Percentiles rank a stretch among this genome's conserved stretches.
phyloP scores from a whole-genome alignment of 129 eudicot species.

The Gnaphalium uliginosum region DNA sequence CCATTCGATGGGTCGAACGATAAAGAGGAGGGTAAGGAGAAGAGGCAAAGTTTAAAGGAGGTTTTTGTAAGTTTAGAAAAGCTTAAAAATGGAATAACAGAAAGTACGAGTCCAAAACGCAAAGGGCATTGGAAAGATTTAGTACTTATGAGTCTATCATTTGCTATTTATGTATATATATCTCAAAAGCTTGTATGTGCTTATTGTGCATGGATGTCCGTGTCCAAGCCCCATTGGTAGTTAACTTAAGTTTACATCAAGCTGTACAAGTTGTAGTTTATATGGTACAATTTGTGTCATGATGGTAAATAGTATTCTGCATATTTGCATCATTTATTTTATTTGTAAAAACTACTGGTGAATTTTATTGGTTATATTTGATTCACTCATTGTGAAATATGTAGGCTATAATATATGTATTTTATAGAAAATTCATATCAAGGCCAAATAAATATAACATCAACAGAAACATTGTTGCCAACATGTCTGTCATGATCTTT shows the following conservation, averaged over 20 bases:
- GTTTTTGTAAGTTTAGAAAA: slow-evolving; percentile 38
- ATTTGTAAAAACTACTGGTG: neutral
- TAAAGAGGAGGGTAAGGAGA: slow-evolving; percentile 29
- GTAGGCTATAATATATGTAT: too few species aligned
- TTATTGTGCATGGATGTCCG: slow-evolving; percentile 80
- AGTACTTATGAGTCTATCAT: slow-evolving; percentile 89
- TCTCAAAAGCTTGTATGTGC: slow-evolving; percentile 98
- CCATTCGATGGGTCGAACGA: slow-evolving; percentile 28
- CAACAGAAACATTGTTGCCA: too few species aligned
- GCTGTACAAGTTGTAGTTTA: neutral
- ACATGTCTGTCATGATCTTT: too few species aligned
- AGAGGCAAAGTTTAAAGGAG: slow-evolving; percentile 30
- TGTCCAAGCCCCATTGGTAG: slow-evolving; percentile 48
- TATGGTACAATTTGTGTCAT: neutral
- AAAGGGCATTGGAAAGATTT: slow-evolving; percentile 97
- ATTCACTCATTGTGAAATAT: too few species aligned
- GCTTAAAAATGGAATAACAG: slow-evolving; percentile 48
- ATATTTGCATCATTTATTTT: neutral
- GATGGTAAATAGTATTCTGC: slow-evolving; percentile 4
- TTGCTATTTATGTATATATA: slow-evolving; percentile 90
- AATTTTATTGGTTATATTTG: too few species aligned
- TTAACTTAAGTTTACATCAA: neutral
- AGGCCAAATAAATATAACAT: too few species aligned
- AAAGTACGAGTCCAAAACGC: slow-evolving; percentile 73
- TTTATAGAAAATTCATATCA: too few species aligned